A percentile compares a stretch with the other conserved stretches of the same genome.
Conservation (phyloP, 768 basidiomycete species). For the Serendipita sp. region DNA sequence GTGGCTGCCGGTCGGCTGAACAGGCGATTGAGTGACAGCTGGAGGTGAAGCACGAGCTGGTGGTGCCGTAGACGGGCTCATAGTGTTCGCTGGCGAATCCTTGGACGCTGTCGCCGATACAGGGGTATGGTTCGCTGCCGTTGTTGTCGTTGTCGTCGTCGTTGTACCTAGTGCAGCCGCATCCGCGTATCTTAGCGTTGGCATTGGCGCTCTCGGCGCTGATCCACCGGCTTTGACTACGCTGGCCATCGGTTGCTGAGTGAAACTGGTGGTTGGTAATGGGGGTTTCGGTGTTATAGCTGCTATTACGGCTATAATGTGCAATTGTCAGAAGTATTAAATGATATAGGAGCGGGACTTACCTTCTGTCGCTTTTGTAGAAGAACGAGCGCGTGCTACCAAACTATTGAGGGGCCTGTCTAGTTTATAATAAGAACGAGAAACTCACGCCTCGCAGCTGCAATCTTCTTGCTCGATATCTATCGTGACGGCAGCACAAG, state of each 20-base stretch:
- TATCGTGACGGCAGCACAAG: neutral
- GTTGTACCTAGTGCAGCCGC: constrained; percentile 52
- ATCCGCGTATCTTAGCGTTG: constrained; percentile 81
- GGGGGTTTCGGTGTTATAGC: constrained; percentile 41
- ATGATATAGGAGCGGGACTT: constrained; percentile 13
- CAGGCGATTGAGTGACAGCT: constrained; percentile 20
- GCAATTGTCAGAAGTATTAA: constrained; percentile 9
- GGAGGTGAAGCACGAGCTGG: constrained; percentile 27
- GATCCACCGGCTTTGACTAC: constrained; percentile 56
- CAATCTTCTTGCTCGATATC: neutral
- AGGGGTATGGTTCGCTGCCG: constrained; percentile 10
- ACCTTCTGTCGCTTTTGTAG: constrained; percentile 46
- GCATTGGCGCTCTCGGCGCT: constrained; percentile 39
- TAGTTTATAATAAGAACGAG: neutral
- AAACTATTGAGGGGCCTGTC: too few species aligned
- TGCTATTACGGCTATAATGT: constrained; percentile 6
- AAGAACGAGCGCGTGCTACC: neutral
- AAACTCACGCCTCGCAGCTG: neutral
- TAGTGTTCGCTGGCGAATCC: constrained; percentile 11
- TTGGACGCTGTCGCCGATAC: constrained; percentile 25
- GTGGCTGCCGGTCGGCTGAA: constrained; percentile 8
- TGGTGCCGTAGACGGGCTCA: constrained; percentile 22
- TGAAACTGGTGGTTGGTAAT: constrained; percentile 65
- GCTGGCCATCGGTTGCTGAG: constrained; percentile 56
- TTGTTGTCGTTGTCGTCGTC: neutral